Conservation (phyloP, 257 asterid genomes). For the Plectranthus barbatus region DNA sequence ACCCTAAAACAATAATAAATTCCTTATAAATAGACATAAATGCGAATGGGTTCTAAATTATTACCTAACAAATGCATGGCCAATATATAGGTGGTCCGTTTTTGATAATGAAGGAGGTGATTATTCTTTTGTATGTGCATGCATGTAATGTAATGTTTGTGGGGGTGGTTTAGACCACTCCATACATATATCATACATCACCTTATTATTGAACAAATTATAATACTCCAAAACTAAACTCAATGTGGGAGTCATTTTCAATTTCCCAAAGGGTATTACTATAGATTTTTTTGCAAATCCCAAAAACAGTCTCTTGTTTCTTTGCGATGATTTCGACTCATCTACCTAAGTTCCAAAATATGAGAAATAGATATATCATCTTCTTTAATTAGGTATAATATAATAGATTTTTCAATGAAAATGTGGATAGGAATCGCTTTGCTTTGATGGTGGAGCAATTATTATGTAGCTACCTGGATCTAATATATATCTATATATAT, state of each 20-base stretch:
- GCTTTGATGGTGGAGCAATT: background rate
- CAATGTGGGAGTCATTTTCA: slow-evolving; percentile 45
- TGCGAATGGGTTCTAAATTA: too few species aligned
- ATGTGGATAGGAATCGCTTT: slow-evolving; percentile 1
- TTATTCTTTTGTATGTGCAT: slow-evolving; percentile 4
- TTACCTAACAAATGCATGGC: too few species aligned
- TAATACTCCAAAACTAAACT: slow-evolving; percentile 24
- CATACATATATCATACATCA: slow-evolving; percentile 6
- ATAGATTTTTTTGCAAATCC: slow-evolving; percentile 14
- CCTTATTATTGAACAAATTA: too few species aligned
- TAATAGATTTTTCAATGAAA: background rate
- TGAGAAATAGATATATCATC: slow-evolving; percentile 22
- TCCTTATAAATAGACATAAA: too few species aligned
- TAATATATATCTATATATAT: too few species aligned
- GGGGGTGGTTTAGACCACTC: slow-evolving; percentile 29
- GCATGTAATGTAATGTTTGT: slow-evolving; percentile 18
- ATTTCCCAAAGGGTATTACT: background rate
- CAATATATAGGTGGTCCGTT: slow-evolving; percentile 17
- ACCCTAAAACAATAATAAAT: too few species aligned
- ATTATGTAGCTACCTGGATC: too few species aligned
- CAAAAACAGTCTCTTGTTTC: slow-evolving; percentile 41
- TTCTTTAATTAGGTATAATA: slow-evolving; percentile 11
- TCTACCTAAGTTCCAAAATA: slow-evolving; percentile 27
- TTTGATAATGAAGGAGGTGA: background rate
- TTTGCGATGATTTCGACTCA: slow-evolving; percentile 41